Percentiles rank a stretch among this genome's conserved stretches.
These are phyloP conservation scores for Chalara sp. DNA, from an alignment of 2,329 filamentous ascomycete species.

Conservation along the genomic window DNA sequence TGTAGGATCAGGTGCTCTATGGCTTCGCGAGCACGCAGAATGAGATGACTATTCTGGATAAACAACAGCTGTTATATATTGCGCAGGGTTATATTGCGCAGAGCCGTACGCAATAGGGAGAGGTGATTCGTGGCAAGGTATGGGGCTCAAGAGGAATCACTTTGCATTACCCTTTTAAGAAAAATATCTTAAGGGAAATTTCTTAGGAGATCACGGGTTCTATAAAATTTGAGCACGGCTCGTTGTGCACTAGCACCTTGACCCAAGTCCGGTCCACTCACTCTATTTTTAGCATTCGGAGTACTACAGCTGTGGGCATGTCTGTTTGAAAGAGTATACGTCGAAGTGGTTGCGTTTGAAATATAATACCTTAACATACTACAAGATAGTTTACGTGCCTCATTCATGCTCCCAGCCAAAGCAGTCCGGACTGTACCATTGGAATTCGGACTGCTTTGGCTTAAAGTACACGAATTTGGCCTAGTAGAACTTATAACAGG, in stretches of 20 bases:
- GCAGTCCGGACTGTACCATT: no score
- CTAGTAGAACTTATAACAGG: background rate
- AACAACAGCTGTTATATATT: background rate
- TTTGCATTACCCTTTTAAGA: no score
- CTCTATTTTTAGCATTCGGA: conserved; percentile 28
- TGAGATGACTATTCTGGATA: background rate
- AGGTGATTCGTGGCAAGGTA: no score
- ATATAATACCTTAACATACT: conserved; percentile 8
- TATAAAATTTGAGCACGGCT: no score
- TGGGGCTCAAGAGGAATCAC: no score
- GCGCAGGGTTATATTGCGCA: no score
- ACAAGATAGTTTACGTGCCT: background rate
- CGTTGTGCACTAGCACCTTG: no score
- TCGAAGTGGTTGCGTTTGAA: conserved; percentile 8
- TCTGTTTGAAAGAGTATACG: conserved; percentile 6
- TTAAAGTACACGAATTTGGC: background rate
- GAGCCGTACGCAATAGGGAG: no score
- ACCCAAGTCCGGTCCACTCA: no score
- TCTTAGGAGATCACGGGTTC: no score
- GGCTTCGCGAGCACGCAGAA: background rate
- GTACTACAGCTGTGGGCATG: conserved; percentile 1
- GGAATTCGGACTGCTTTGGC: background rate
- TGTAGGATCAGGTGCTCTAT: background rate
- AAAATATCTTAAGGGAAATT: no score
- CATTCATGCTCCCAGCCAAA: no score